Conservation (phyloP, 2,329 filamentous ascomycete species). For the Colletotrichum viniferum region DNA sequence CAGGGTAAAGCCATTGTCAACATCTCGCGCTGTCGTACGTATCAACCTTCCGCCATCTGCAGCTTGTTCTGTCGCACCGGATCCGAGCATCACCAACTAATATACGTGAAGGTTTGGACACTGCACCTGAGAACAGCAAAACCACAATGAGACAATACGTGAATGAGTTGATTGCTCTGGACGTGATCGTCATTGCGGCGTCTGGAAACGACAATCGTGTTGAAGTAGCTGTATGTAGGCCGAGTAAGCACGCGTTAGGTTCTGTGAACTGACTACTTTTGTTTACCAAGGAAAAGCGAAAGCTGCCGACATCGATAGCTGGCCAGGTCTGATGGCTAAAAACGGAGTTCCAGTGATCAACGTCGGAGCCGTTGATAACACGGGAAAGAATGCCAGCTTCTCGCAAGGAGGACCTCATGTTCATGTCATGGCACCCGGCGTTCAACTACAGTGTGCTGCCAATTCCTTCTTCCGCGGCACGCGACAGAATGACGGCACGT, state of each 20-base stretch:
- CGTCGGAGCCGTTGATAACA: background rate
- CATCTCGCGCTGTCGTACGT: background rate
- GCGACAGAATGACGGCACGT: background rate
- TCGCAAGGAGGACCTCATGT: background rate
- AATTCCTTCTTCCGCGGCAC: background rate
- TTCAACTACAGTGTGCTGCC: background rate
- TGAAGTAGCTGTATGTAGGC: background rate
- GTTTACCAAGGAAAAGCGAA: background rate
- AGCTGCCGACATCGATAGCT: background rate
- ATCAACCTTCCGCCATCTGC: background rate
- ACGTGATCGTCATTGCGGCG: background rate
- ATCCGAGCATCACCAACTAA: background rate
- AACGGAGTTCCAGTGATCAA: background rate
- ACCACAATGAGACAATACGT: background rate
- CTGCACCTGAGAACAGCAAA: rapidly evolving
- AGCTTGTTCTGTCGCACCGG: rapidly evolving
- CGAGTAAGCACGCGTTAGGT: rapidly evolving
- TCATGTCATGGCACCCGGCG: background rate
- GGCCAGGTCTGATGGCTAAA: background rate
- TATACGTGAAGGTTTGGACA: rapidly evolving
- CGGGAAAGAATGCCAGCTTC: background rate
- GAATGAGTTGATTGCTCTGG: background rate
- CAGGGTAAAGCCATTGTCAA: background rate
- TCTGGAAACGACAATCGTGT: background rate
- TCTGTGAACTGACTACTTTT: background rate